These are phyloP conservation scores for Mycena latifolia DNA, from an alignment of 768 basidiomycete genomes.

Conservation along the genomic window DNA sequence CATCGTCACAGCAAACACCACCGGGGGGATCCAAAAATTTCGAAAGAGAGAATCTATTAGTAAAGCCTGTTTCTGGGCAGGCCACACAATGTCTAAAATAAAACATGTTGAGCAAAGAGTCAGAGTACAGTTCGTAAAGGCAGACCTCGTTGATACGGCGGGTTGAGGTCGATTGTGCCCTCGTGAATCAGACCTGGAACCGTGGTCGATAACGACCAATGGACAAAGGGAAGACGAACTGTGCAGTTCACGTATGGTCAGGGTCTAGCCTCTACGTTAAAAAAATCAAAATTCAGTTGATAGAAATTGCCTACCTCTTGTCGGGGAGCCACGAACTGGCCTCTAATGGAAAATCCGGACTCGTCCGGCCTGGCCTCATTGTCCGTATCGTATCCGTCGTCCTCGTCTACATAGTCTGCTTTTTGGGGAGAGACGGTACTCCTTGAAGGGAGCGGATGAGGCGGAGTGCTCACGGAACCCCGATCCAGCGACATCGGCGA, in stretches of 20 bases:
- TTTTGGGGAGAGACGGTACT: conserved; percentile 19
- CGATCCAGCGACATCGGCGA: conserved; percentile 23
- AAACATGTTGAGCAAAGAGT: conserved; percentile 4
- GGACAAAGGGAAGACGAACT: background rate
- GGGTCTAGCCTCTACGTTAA: background rate
- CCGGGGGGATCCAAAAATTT: conserved; percentile 83
- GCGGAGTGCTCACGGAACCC: conserved; percentile 3
- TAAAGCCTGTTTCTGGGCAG: conserved; percentile 72
- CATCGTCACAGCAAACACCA: conserved; percentile 75
- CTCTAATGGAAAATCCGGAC: conserved; percentile 56
- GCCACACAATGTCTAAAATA: conserved; percentile 83
- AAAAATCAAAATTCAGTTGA: background rate
- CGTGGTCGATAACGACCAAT: background rate
- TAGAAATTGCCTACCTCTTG: conserved; percentile 41
- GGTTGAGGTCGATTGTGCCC: conserved; percentile 76
- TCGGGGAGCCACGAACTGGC: conserved; percentile 54
- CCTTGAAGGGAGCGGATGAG: conserved; percentile 25
- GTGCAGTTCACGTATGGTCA: conserved; percentile 26
- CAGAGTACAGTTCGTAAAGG: conserved; percentile 19
- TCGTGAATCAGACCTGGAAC: conserved; percentile 72
- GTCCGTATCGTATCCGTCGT: conserved; percentile 54
- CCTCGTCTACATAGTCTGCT: conserved; percentile 57
- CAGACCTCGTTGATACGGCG: conserved; percentile 79
- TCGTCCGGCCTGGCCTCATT: conserved; percentile 45
- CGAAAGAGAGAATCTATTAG: conserved; percentile 85